These are phyloP conservation scores for Phytophthora uliginosa DNA, from an alignment of 352 stramenopile genomes.

Conservation along the genomic window DNA sequence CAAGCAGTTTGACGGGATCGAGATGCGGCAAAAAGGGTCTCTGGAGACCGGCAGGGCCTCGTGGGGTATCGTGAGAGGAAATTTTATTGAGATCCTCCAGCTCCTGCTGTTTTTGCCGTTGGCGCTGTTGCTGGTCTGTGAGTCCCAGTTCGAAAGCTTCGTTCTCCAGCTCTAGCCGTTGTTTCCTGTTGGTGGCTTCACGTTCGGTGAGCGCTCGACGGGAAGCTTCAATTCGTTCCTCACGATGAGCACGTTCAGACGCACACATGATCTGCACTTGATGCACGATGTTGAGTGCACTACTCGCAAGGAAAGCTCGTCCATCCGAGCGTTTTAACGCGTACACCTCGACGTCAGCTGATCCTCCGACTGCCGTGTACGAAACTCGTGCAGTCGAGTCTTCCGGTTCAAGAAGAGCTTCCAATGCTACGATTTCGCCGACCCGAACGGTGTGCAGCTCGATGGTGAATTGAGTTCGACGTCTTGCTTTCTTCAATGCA, in stretches of 20 bases:
- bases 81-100: conserved; percentile 23
- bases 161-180: conserved; percentile 26
- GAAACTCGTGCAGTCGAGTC: conserved; percentile 19
- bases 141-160: conserved; percentile 33
- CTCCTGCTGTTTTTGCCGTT: conserved; percentile 31
- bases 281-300: conserved; percentile 6
- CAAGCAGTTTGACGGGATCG: conserved; percentile 24
- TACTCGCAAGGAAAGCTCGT: conserved; percentile 21
- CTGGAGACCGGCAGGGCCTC: conserved; percentile 9
- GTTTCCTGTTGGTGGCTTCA: conserved; percentile 17
- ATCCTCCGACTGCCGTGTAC: conserved; percentile 39
- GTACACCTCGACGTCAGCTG: conserved; percentile 58
- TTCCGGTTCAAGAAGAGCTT: conserved; percentile 41
- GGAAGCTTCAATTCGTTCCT: conserved; percentile 27
- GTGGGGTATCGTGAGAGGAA: conserved; percentile 3
- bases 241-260: conserved; percentile 20
- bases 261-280: conserved; percentile 23
- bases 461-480: conserved; percentile 38
- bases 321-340: conserved; percentile 39
- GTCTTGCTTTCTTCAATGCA: conserved; percentile 32
- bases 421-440: conserved; percentile 49
- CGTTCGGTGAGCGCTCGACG: conserved; percentile 17
- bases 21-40: conserved; percentile 29
- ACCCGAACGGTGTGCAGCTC: conserved; percentile 43
- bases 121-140: conserved; percentile 25